phyloP scores from a whole-genome alignment of 2,329 filamentous ascomycete genomes.

The Penicillium paneum region DNA sequence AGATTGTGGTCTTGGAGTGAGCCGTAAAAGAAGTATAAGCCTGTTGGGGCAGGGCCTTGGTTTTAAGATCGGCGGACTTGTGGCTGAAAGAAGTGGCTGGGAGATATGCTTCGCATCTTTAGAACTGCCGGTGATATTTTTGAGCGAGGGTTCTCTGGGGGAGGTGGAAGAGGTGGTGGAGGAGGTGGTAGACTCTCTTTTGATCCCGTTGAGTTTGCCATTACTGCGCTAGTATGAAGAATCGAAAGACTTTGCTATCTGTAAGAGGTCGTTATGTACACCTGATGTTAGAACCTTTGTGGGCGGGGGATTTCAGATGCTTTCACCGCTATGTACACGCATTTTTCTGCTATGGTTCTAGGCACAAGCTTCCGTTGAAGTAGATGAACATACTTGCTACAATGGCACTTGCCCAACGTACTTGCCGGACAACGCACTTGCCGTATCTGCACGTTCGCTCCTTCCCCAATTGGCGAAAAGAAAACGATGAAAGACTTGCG shows the following conservation, averaged over 20 bases:
- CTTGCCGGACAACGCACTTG: too few relatives aligned
- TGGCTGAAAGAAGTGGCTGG: background rate
- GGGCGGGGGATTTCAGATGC: background rate
- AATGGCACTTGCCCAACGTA: too few relatives aligned
- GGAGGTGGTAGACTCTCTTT: background rate
- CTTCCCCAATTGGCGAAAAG: too few relatives aligned
- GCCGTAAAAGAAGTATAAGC: conserved; percentile 36
- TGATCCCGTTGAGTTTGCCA: background rate
- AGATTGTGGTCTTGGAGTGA: conserved; percentile 27
- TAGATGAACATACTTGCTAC: too few relatives aligned
- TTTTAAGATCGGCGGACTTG: background rate
- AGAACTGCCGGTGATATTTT: conserved; percentile 3
- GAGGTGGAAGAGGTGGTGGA: conserved; percentile 7
- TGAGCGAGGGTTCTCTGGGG: background rate
- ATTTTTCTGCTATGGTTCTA: background rate
- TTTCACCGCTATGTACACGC: background rate
- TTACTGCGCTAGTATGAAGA: background rate
- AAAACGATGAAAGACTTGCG: too few relatives aligned
- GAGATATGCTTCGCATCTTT: conserved; percentile 5
- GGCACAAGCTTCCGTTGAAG: background rate
- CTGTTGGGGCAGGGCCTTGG: conserved; percentile 4
- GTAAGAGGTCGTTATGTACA: too few relatives aligned
- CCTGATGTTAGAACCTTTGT: background rate
- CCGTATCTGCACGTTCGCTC: too few relatives aligned
- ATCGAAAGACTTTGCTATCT: background rate